Base-by-base conservation (phyloP, 805 yeast species). In the Schizosaccharomyces osmophilus region DNA sequence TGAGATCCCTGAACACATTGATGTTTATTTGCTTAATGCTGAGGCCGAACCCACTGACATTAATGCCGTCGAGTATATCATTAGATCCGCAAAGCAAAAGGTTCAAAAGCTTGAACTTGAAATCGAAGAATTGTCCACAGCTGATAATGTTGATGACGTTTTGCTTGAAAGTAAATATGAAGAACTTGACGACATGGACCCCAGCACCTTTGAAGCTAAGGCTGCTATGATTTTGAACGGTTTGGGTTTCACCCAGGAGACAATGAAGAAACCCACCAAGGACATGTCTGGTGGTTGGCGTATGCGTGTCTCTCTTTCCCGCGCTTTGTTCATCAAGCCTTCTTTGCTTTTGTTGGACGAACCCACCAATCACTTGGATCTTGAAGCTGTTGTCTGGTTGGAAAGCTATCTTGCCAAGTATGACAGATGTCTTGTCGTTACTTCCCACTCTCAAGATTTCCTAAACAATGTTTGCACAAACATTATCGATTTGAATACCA, bases 241-340 rank as follows among this genome's bases (percentile, higher is more conserved):
- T 89, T 81, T 93, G 73, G 98, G 98, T 69, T 93, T 93, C 83
- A 86, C 85, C 75, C 70, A 84, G 62, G 74, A 75, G 66, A 90
- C 97, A 62, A 90, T 93, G 70, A 78, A 80, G 72, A 93, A 93
- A 80, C 84, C 83, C 76, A 93, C 98, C 69, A 89, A 87, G 75
- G 97, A 93, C 72, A 93, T 93, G 98, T 87, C 97, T 71, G 98
- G 98, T 81, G 98, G 98, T 73, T 93, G 98, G 98, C 88, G 88
- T 79, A 93, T 93, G 98, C 87, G 98, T 77, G 98, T 93, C 64
- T 97, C 98, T 57, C 79, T 93, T 65, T 95, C 96, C 64, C 93
- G 93, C 76, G 98, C 98, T 39, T 79, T 93, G 68, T 93, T 93
- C 78, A 97, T 93, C 67, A 90, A 93, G 78, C 98, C 98, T 71